Conservation (phyloP, 805 yeast genomes). For the Candida xyloterini region DNA sequence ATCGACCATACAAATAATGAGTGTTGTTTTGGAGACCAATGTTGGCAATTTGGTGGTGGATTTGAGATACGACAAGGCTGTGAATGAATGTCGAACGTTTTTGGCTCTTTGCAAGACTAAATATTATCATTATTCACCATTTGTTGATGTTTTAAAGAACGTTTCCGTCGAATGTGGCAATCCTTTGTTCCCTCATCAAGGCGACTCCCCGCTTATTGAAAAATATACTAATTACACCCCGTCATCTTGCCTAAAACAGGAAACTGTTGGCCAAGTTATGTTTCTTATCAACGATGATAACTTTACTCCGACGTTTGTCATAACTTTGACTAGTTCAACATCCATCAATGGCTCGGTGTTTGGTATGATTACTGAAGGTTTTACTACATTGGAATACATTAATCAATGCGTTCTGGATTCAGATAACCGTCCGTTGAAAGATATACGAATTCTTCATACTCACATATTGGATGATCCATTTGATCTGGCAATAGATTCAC, state of each 20-base stretch:
- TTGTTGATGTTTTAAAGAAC: constrained; percentile 42
- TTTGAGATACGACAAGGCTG: constrained; percentile 35
- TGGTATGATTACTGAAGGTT: constrained; percentile 54
- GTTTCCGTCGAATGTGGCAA: constrained; percentile 45
- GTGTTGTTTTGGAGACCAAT: constrained; percentile 39
- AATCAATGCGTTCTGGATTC: constrained; percentile 40
- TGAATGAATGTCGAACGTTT: constrained; percentile 44
- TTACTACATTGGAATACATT: constrained; percentile 42
- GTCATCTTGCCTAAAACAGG: constrained; percentile 21
- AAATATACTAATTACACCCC: constrained; percentile 18
- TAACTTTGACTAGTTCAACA: constrained; percentile 32
- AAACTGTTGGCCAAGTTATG: constrained; percentile 36
- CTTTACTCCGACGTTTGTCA: constrained; percentile 37
- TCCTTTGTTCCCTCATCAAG: constrained; percentile 34
- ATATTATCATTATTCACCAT: constrained; percentile 51
- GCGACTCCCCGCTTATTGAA: neutral
- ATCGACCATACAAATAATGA: constrained; percentile 28
- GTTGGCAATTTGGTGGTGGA: constrained; percentile 53
- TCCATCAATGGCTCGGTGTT: constrained; percentile 33
- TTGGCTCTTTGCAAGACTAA: constrained; percentile 51
- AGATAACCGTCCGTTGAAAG: constrained; percentile 41
- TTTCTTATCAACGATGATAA: constrained; percentile 7
- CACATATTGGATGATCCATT: constrained; percentile 55
- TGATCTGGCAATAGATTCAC: constrained; percentile 32
- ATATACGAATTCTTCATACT: constrained; percentile 50